Conservation (phyloP, 768 basidiomycete genomes). For the Flagelloscypha sp. region DNA sequence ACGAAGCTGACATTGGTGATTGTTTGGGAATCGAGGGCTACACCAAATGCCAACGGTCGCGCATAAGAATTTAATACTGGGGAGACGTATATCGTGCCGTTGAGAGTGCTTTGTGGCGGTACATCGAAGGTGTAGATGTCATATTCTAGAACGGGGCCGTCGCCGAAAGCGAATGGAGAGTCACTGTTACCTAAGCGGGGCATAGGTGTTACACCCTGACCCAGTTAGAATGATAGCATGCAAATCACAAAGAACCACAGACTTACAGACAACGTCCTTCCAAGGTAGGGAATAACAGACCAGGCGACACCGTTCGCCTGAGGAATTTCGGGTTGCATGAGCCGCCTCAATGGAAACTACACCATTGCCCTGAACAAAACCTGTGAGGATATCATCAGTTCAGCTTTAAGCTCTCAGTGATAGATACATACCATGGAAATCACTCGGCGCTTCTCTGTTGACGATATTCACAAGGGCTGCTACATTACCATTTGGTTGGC, state of each 20-base stretch:
- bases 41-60: constrained; percentile 42
- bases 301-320: constrained; percentile 47
- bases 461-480: too few species aligned
- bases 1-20: constrained; percentile 39
- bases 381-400: constrained; percentile 20
- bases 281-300: constrained; percentile 53
- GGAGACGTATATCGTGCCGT: constrained; percentile 38
- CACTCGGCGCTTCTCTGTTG: constrained; percentile 12
- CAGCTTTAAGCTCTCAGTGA: too few species aligned
- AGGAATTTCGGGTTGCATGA: constrained; percentile 40
- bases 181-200: constrained; percentile 41
- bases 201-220: constrained; percentile 53
- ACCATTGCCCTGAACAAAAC: constrained; percentile 58
- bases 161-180: constrained; percentile 50
- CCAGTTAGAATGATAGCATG: too few species aligned
- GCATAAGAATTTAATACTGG: constrained; percentile 48
- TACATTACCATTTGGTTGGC: too few species aligned
- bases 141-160: constrained; percentile 60
- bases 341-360: constrained; percentile 61
- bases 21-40: constrained; percentile 39
- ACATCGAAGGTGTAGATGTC: constrained; percentile 55
- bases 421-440: constrained; percentile 3
- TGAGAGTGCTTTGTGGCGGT: constrained; percentile 39
- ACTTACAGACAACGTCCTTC: constrained; percentile 52
- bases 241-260: too few species aligned